phyloP scores from a whole-genome alignment of 2,329 filamentous ascomycete genomes.

The Aspergillus caelatus region DNA sequence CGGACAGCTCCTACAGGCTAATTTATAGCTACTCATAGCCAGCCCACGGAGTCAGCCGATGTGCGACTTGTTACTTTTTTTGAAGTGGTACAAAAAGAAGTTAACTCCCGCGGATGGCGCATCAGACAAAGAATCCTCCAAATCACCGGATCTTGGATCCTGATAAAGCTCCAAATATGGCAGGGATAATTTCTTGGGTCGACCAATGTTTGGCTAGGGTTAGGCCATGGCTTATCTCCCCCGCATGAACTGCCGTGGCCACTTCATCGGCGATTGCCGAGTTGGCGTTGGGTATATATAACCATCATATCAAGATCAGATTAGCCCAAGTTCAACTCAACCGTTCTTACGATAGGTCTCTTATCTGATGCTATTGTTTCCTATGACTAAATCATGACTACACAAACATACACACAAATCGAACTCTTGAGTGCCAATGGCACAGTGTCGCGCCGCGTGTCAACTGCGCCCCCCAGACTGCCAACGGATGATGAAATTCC shows the following conservation, averaged over 20 bases:
- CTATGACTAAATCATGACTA: not conserved
- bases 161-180: not conserved
- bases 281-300: not conserved
- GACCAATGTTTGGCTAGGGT: not conserved
- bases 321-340: too few relatives aligned
- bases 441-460: constrained; percentile 48
- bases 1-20: not conserved
- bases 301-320: not conserved
- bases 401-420: constrained; percentile 37
- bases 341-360: not conserved
- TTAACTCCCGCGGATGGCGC: not conserved
- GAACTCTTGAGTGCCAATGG: constrained; percentile 51
- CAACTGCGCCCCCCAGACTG: constrained; percentile 44
- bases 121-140: not conserved
- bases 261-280: not conserved
- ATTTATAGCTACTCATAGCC: not conserved
- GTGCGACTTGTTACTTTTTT: not conserved
- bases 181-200: not conserved
- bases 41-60: not conserved
- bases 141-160: not conserved
- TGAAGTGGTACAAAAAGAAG: not conserved
- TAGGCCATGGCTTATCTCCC: not conserved
- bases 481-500: constrained; percentile 54
- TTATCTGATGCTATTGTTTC: not conserved
- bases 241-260: not conserved